Percentiles rank a stretch among this genome's conserved stretches.
phyloP scores from a whole-genome alignment of 1,284 basidiomycete species.

The Leucoagaricus sp. region DNA sequence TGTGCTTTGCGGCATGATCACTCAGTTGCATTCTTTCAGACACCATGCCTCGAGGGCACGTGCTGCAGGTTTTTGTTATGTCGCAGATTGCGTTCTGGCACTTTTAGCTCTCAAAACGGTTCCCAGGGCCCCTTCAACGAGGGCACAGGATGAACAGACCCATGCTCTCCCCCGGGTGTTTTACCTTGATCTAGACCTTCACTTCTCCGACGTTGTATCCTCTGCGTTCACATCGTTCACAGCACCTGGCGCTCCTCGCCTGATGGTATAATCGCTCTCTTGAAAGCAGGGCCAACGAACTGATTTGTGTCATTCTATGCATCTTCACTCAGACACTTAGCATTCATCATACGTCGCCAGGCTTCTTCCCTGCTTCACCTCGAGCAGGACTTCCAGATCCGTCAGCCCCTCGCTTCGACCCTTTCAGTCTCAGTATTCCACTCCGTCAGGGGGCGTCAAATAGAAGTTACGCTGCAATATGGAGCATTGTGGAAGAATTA shows the following conservation, averaged over 20 bases:
- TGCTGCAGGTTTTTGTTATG: slow-evolving; percentile 92
- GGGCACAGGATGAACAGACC: slow-evolving; percentile 17
- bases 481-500: slow-evolving; percentile 63
- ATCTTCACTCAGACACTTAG: slow-evolving; percentile 67
- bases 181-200: slow-evolving; percentile 92
- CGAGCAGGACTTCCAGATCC: slow-evolving; percentile 52
- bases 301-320: neutral
- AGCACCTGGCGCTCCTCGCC: slow-evolving; percentile 42
- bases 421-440: slow-evolving; percentile 78
- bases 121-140: slow-evolving; percentile 26
- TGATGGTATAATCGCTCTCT: slow-evolving; percentile 52
- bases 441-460: slow-evolving; percentile 67
- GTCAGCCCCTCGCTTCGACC: slow-evolving; percentile 48
- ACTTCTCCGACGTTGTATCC: slow-evolving; percentile 89
- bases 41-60: slow-evolving; percentile 76
- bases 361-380: slow-evolving; percentile 79
- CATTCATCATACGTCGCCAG: slow-evolving; percentile 78
- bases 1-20: neutral
- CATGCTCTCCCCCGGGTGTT: slow-evolving; percentile 63
- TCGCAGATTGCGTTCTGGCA: slow-evolving; percentile 86
- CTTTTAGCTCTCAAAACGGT: slow-evolving; percentile 57
- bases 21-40: slow-evolving; percentile 34
- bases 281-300: too few species aligned
- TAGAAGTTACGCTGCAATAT: slow-evolving; percentile 62
- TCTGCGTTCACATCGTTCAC: slow-evolving; percentile 63